Conservation (phyloP, 441 rosid species). For the Adansonia rubrostipa region DNA sequence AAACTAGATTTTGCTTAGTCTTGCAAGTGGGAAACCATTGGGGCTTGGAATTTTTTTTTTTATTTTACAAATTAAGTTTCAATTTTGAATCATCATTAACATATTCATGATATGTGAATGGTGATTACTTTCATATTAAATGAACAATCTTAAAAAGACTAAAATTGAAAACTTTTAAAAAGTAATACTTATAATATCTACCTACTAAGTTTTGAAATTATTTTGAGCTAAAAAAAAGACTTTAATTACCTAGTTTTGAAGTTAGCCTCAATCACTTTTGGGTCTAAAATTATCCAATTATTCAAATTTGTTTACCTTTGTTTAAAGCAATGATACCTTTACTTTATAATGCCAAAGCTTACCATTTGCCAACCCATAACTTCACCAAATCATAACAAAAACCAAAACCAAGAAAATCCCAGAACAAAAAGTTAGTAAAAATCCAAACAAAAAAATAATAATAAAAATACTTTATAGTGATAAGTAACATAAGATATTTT, state of each 20-base stretch:
- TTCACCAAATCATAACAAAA: constrained; percentile 18
- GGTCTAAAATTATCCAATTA: background rate
- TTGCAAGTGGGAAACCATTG: background rate
- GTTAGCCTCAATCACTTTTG: background rate
- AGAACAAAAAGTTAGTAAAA: background rate
- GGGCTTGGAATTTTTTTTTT: background rate
- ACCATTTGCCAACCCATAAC: constrained; percentile 37
- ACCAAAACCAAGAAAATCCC: background rate
- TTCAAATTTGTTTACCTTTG: constrained; percentile 26
- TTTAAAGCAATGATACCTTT: constrained; percentile 31
- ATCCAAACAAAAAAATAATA: background rate
- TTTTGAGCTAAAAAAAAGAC: background rate
- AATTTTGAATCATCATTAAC: too few species aligned
- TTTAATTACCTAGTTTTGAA: background rate
- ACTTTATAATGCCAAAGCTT: constrained; percentile 21
- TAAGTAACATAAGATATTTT: background rate
- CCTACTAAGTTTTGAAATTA: background rate
- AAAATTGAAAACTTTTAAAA: background rate
- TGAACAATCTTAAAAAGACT: too few species aligned
- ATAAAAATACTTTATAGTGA: background rate
- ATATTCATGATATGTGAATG: too few species aligned
- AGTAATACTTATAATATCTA: too few species aligned
- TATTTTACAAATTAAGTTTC: too few species aligned
- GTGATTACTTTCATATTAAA: too few species aligned
- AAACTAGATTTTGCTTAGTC: too few species aligned